phyloP scores from a whole-genome alignment of 495 filamentous ascomycete species.

The Podospora pseudoanserina region DNA sequence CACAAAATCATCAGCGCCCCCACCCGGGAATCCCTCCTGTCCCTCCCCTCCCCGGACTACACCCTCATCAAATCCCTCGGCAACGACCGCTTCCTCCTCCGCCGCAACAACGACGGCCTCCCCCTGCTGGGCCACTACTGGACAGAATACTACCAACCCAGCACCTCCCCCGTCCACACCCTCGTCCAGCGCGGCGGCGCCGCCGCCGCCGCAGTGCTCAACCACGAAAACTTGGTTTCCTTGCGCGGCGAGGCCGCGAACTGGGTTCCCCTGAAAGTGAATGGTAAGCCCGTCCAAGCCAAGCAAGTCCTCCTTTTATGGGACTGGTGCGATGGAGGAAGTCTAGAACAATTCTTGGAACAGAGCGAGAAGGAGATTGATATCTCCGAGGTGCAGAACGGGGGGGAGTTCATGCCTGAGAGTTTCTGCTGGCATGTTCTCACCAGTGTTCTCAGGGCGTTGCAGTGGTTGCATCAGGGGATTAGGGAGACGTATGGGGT shows the following conservation, averaged over 20 bases:
- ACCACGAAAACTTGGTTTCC: constrained; percentile 43
- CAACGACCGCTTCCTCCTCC: constrained; percentile 19
- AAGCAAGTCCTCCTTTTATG: constrained; percentile 25
- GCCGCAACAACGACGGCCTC: constrained; percentile 26
- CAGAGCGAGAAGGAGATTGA: constrained; percentile 1
- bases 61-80: constrained; percentile 16
- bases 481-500: constrained; percentile 21
- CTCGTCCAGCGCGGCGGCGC: constrained; percentile 11
- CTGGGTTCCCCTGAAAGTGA: neutral
- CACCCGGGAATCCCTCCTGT: neutral
- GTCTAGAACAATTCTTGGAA: constrained; percentile 32
- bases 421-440: constrained; percentile 45
- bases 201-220: constrained; percentile 29
- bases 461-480: constrained; percentile 46
- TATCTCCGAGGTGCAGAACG: neutral
- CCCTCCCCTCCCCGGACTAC: constrained; percentile 14
- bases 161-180: neutral
- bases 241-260: constrained; percentile 26
- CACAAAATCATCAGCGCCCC: neutral
- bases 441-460: constrained; percentile 35
- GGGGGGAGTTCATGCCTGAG: constrained; percentile 36
- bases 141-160: neutral
- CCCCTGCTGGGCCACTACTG: constrained; percentile 21
- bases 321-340: constrained; percentile 43
- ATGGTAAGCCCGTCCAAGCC: constrained; percentile 4